Base-by-base conservation (phyloP, 1,284 basidiomycete species). In the Leccinum subrobustum region DNA sequence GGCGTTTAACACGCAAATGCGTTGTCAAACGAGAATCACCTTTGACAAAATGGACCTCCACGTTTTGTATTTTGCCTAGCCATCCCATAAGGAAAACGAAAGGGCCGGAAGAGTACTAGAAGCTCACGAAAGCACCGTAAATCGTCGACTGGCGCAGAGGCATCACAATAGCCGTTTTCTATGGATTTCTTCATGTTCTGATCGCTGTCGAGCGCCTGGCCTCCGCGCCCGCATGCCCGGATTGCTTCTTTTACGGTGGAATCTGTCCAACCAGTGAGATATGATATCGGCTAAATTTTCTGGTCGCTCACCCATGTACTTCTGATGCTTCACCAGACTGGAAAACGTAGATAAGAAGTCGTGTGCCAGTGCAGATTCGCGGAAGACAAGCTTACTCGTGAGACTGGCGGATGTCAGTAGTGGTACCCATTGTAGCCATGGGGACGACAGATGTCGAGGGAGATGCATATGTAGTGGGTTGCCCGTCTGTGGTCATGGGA, bases 291-390 rank as follows among this genome's bases (percentile, higher is more conserved):
- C 25, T 6, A 3, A 37, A 52, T 4, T 14, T 31, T 23, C 7
- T 23, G 8, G 11, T 42, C 12, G 14, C 59, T 59, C n/a, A 59
- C 59, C 12, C 52, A 60, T 60, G 18, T 60, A 35, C 4, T n/a
- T 50, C 12, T 25, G 39, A 42, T 51, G 6, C 42, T 59, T 52
- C 16, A 59, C 51, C 14, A 37, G 23, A 54, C 52, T 54, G 35
- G 16, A 27, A 54, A 25, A 6, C 11, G 6, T 27, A 16, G 5
- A 23, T 54, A 39, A 54, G 52, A 47, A 47, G 42, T 20, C 11
- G 11, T 9, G 16, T 47, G 0, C 2, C 3, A 23, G 29, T 27
- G 3, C 18, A 47, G 44, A 12, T 20, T 20, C 20, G 8, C 7
- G 8, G 23, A n/a, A 6, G 51, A 23, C 2, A 35, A 29, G 23